Conservation (phyloP, 768 basidiomycete genomes). For the Hypholoma sublateritium region DNA sequence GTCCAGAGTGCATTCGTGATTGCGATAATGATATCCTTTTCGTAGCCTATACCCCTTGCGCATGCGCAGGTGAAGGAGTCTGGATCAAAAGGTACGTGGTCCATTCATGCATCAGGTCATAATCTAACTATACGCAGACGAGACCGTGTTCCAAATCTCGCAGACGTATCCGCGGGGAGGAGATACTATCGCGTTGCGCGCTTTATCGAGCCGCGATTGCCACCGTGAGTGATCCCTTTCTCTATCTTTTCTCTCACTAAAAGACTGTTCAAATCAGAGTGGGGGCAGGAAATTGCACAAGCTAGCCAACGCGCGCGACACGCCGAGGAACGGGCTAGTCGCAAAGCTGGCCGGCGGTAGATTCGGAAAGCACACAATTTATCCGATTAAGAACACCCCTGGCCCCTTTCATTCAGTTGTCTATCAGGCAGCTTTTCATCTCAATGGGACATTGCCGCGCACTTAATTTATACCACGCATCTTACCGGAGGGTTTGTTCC, state of each 20-base stretch:
- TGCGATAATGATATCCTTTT: neutral
- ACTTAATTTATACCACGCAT: neutral
- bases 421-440: neutral
- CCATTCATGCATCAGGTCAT: neutral
- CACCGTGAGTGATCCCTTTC: slow-evolving; percentile 31
- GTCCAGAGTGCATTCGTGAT: neutral
- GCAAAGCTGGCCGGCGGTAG: slow-evolving; percentile 20
- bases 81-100: slow-evolving; percentile 43
- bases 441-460: neutral
- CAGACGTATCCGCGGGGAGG: slow-evolving; percentile 75
- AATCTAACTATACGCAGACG: slow-evolving; percentile 44
- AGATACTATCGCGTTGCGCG: slow-evolving; percentile 62
- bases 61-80: slow-evolving; percentile 60
- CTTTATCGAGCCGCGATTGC: slow-evolving; percentile 58
- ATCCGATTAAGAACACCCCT: neutral
- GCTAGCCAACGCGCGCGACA: slow-evolving; percentile 44
- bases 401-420: neutral
- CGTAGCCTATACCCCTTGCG: slow-evolving; percentile 72
- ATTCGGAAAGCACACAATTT: neutral
- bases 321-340: slow-evolving; percentile 40
- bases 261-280: slow-evolving; percentile 19
- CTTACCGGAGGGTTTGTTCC: neutral
- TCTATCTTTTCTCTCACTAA: no score
- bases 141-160: slow-evolving; percentile 63
- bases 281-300: slow-evolving; percentile 36